Conservation (phyloP, 2,329 filamentous ascomycete genomes). For the Neofusicoccum kwambonambiense region DNA sequence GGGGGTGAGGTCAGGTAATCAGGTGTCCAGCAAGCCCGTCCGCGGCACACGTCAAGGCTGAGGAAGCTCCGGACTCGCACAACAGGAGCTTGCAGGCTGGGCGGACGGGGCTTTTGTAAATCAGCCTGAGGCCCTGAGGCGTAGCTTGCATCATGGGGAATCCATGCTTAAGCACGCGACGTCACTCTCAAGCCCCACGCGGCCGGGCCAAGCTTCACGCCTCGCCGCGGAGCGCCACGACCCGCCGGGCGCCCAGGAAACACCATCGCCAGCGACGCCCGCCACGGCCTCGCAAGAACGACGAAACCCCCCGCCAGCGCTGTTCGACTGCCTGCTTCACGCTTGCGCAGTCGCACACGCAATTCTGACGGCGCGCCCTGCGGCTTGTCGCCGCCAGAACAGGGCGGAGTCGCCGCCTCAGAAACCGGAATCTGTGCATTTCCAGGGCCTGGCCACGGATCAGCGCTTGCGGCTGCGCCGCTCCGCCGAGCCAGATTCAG, state of each 20-base stretch:
- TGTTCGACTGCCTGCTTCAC: background rate
- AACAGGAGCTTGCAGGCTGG: background rate
- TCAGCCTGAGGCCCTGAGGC: background rate
- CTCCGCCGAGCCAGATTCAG: background rate
- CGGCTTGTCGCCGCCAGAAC: background rate
- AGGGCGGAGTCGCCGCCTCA: background rate
- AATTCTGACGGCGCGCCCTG: background rate
- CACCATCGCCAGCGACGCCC: background rate
- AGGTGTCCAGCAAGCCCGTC: background rate
- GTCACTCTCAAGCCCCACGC: constrained; percentile 2
- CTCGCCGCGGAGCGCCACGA: background rate
- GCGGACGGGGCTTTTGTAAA: constrained; percentile 7
- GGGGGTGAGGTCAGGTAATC: background rate
- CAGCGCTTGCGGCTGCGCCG: background rate
- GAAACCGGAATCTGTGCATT: background rate
- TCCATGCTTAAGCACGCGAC: constrained; percentile 3
- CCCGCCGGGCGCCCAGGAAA: background rate
- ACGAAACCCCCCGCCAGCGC: background rate
- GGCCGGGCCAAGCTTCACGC: constrained; percentile 6
- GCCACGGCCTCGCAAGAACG: too few relatives aligned
- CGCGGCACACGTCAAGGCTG: background rate
- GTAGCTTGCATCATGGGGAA: constrained; percentile 10
- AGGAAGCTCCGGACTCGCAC: background rate
- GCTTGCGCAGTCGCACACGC: background rate
- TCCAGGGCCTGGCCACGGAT: background rate